A percentile compares a stretch with the other conserved stretches of the same genome.
phyloP scores from a whole-genome alignment of 164 flowering plant genomes.

The Euptelea pleiosperma region DNA sequence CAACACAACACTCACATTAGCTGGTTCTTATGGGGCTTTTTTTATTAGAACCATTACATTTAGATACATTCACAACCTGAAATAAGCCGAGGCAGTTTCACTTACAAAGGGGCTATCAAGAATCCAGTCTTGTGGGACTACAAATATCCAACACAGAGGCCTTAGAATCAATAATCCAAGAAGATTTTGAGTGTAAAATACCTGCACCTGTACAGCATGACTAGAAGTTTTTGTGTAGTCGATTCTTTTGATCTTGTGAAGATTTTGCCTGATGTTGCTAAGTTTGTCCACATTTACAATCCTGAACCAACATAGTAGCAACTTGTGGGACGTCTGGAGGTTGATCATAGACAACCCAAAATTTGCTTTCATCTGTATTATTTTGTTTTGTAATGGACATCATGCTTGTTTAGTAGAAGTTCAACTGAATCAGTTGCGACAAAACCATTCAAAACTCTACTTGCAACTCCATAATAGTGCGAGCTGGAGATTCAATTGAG shows the following conservation, averaged over 20 bases:
- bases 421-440: no score
- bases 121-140: not conserved
- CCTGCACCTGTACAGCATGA: not conserved
- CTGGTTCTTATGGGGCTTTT: no score
- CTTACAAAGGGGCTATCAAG: not conserved
- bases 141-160: not conserved
- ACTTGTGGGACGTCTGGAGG: not conserved
- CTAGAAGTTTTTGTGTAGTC: not conserved
- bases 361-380: no score
- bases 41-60: not conserved
- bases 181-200: not conserved
- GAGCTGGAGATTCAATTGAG: not conserved
- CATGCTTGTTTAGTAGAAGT: no score
- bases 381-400: no score
- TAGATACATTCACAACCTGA: not conserved
- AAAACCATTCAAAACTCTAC: no score
- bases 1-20: not conserved
- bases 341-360: no score
- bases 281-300: not conserved
- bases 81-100: not conserved
- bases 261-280: not conserved
- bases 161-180: not conserved
- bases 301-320: not conserved
- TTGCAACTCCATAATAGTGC: not conserved
- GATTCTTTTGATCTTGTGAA: not conserved